Percentiles rank a stretch among this genome's conserved stretches.
These are phyloP conservation scores for Leishmania gerbilli DNA, from an alignment of 208 protist genomes.

Conservation along the genomic window DNA sequence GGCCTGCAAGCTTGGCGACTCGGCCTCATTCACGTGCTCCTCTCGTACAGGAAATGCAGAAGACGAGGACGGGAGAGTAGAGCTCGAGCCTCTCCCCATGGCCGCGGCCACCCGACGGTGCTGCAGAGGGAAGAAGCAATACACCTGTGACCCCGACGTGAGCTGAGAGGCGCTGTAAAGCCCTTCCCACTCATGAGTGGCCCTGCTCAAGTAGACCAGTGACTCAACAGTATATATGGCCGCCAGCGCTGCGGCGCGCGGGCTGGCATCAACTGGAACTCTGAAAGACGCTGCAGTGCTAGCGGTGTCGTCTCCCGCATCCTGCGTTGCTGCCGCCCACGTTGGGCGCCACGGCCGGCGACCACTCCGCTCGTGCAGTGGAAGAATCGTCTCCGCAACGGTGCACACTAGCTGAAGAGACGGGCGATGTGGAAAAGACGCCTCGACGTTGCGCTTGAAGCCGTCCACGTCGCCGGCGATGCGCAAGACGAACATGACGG, in stretches of 20 bases:
- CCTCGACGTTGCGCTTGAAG: slow-evolving; percentile 44
- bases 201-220: slow-evolving; percentile 47
- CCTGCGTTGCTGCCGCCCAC: not conserved
- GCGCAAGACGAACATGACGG: slow-evolving; percentile 39
- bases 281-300: not conserved
- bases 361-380: slow-evolving; percentile 2
- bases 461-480: slow-evolving; percentile 31
- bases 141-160: slow-evolving; percentile 55
- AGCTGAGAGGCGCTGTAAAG: slow-evolving; percentile 67
- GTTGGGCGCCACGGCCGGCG: slow-evolving; percentile 8
- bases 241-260: not conserved
- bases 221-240: slow-evolving; percentile 34
- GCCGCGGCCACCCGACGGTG: not conserved
- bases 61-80: not conserved
- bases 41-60: not conserved
- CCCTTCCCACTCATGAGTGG: slow-evolving; percentile 43
- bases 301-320: not conserved
- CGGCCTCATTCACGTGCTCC: not conserved
- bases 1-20: not conserved
- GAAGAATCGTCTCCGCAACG: slow-evolving; percentile 58
- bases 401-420: slow-evolving; percentile 55
- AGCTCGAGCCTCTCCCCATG: not conserved
- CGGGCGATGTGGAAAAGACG: slow-evolving; percentile 54
- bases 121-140: slow-evolving; percentile 41
- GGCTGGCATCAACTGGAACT: not conserved